Percentiles rank a stretch among this genome's conserved stretches.
phyloP scores from a whole-genome alignment of 208 protist species.

The Crithidia fasciculata region DNA sequence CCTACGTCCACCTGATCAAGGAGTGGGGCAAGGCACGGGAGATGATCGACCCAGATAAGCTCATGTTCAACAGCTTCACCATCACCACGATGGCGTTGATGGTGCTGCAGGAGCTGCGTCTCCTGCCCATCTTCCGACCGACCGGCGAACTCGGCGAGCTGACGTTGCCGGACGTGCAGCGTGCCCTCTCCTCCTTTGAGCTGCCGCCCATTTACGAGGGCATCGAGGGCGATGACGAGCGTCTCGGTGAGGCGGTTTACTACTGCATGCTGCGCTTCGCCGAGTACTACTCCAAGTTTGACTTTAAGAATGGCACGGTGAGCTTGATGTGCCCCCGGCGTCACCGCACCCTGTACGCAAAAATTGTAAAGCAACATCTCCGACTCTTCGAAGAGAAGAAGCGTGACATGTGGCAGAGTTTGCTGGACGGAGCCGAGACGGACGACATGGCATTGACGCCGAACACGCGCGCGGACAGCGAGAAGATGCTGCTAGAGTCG shows the following conservation, averaged over 20 bases:
- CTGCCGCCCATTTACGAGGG: constrained; percentile 81
- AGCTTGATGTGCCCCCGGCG: constrained; percentile 86
- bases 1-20: constrained; percentile 89
- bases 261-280: constrained; percentile 84
- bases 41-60: constrained; percentile 83
- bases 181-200: constrained; percentile 46
- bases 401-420: constrained; percentile 63
- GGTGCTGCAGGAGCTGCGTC: constrained; percentile 89
- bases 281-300: constrained; percentile 89
- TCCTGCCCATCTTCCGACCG: constrained; percentile 80
- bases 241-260: constrained; percentile 85
- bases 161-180: constrained; percentile 62
- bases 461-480: constrained; percentile 53
- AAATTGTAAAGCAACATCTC: constrained; percentile 65
- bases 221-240: constrained; percentile 79
- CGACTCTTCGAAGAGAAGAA: constrained; percentile 48
- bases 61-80: constrained; percentile 91
- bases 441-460: constrained; percentile 1
- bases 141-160: constrained; percentile 81
- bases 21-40: constrained; percentile 86
- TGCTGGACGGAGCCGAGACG: constrained; percentile 35
- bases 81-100: constrained; percentile 90
- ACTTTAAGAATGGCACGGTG: constrained; percentile 81
- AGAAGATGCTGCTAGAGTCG: constrained; percentile 59
- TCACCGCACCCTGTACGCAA: constrained; percentile 73